A percentile compares a stretch with the other conserved stretches of the same genome.
Conservation (phyloP, 352 stramenopile species). For the Thraustochytrium sp. region DNA sequence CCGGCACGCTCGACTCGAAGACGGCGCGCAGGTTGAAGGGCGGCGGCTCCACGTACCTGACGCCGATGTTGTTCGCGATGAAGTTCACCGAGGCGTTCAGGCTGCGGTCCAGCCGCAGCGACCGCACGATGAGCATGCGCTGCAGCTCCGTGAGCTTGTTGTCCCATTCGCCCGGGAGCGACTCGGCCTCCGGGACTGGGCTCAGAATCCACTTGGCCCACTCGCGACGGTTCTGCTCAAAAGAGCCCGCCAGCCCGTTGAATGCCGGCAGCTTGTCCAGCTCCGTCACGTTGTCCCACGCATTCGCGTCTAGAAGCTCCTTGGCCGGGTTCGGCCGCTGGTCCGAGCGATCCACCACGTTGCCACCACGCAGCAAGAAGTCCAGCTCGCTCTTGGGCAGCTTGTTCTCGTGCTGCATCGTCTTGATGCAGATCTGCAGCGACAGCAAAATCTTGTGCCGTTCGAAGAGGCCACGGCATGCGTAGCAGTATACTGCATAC, state of each 20-base stretch:
- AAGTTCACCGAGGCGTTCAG: conserved; percentile 83
- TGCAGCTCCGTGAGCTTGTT: conserved; percentile 84
- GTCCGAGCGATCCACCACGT: conserved; percentile 56
- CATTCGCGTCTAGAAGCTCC: conserved; percentile 71
- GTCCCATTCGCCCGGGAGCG: conserved; percentile 83
- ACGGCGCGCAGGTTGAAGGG: conserved; percentile 80
- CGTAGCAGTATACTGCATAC: conserved; percentile 87
- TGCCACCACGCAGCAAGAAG: conserved; percentile 83
- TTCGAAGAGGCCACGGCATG: conserved; percentile 89
- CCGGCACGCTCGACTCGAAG: conserved; percentile 73
- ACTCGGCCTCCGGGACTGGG: conserved; percentile 75
- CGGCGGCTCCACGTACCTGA: conserved; percentile 83
- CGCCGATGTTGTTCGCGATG: conserved; percentile 77
- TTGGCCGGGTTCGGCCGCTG: conserved; percentile 70
- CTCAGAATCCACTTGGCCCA: conserved; percentile 66
- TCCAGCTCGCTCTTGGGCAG: conserved; percentile 84
- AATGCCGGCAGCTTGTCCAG: conserved; percentile 78
- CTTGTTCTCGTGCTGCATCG: conserved; percentile 81
- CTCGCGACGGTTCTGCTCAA: conserved; percentile 64
- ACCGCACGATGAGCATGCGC: conserved; percentile 82
- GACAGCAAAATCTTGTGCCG: conserved; percentile 91
- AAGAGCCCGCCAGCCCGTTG: conserved; percentile 74
- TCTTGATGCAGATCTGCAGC: conserved; percentile 84
- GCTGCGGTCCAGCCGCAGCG: conserved; percentile 79
- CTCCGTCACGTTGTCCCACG: conserved; percentile 82